A percentile compares a stretch with the other conserved stretches of the same genome.
Conservation (phyloP, 768 basidiomycete genomes). For the Hygrocybe punicea region DNA sequence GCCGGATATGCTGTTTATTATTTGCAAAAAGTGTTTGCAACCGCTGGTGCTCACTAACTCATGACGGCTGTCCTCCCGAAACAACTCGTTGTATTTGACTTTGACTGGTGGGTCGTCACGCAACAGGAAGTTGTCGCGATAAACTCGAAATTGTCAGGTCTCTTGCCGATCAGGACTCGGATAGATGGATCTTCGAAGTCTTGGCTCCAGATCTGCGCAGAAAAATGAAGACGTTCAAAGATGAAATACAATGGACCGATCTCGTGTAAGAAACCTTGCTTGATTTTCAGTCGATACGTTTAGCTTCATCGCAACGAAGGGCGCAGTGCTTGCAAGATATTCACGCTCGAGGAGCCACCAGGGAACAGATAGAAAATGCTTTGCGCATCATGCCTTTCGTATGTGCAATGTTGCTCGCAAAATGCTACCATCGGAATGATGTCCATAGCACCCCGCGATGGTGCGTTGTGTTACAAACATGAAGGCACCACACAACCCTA, state of each 20-base stretch:
- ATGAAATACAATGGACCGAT: slow-evolving; percentile 84
- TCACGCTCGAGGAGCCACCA: slow-evolving; percentile 63
- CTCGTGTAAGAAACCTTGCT: slow-evolving; percentile 62
- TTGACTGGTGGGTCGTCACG: slow-evolving; percentile 72
- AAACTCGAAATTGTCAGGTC: slow-evolving; percentile 32
- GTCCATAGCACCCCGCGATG: slow-evolving; percentile 90
- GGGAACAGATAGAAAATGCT: slow-evolving; percentile 71
- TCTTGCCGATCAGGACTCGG: slow-evolving; percentile 92
- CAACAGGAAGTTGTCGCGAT: neutral
- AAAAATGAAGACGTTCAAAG: slow-evolving; percentile 67
- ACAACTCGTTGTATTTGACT: slow-evolving; percentile 91
- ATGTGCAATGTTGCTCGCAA: slow-evolving; percentile 23
- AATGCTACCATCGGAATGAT: neutral
- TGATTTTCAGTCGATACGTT: neutral
- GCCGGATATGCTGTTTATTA: too few species aligned
- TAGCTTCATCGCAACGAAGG: slow-evolving; percentile 33
- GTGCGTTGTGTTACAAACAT: slow-evolving; percentile 77
- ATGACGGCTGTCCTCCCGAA: slow-evolving; percentile 35
- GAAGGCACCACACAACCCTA: slow-evolving; percentile 49
- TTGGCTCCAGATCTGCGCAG: slow-evolving; percentile 80
- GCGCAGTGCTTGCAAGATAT: slow-evolving; percentile 71
- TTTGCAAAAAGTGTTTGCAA: too few species aligned
- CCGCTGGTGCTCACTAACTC: too few species aligned
- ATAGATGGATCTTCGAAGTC: slow-evolving; percentile 90
- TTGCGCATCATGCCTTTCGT: slow-evolving; percentile 86